Evolutionary conservation across 331 rosid species (phyloP).

Genomic region (Quercus phellos): DNA sequence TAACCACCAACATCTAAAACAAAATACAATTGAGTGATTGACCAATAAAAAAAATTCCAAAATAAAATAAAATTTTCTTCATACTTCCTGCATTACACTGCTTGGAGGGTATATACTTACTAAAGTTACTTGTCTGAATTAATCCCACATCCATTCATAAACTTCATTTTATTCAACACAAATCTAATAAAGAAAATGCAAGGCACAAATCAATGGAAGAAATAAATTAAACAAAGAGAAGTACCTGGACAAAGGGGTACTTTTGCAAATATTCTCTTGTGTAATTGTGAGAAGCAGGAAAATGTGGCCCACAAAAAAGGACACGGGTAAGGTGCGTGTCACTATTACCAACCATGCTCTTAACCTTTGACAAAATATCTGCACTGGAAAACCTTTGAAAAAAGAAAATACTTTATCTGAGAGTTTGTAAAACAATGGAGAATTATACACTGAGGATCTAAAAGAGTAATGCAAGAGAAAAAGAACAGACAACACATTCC

Average conservation of each 20-base stretch:
- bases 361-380: conserved; percentile 19
- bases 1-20: too few species aligned
- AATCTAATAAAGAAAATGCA: neutral
- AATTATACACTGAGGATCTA: neutral
- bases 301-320: conserved; percentile 66
- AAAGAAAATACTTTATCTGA: neutral
- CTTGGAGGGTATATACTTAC: too few species aligned
- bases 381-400: neutral
- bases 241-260: conserved; percentile 60
- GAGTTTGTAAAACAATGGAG: neutral
- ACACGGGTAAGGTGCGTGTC: conserved; percentile 41
- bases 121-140: too few species aligned
- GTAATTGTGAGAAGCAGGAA: conserved; percentile 58
- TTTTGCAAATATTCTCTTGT: conserved; percentile 57
- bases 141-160: neutral
- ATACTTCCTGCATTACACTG: too few species aligned
- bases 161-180: neutral
- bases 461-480: neutral
- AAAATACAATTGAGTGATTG: too few species aligned
- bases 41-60: too few species aligned
- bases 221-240: neutral
- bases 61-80: too few species aligned
- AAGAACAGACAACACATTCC: neutral
- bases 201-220: neutral
- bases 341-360: conserved; percentile 14